phyloP scores from a whole-genome alignment of 2,329 filamentous ascomycete genomes.

The Aspergillus neotritici region DNA sequence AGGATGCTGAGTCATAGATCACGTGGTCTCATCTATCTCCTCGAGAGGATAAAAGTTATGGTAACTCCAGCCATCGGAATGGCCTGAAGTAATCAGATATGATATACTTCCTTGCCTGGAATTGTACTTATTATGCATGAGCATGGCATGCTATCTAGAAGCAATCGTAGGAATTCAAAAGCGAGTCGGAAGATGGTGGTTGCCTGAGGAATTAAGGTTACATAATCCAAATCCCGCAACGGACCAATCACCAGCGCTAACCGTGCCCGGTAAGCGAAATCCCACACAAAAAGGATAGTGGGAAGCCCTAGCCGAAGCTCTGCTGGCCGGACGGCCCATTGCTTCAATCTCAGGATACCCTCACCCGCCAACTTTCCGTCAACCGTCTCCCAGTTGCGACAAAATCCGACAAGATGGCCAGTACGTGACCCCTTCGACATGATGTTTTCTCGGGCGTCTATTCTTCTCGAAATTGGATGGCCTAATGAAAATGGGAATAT shows the following conservation, averaged over 20 bases:
- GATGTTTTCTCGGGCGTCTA: not conserved
- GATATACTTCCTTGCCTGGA: too few species aligned
- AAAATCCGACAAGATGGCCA: constrained; percentile 44
- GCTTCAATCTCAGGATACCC: constrained; percentile 31
- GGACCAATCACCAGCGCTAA: constrained; percentile 10
- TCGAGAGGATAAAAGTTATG: too few species aligned
- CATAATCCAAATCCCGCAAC: not conserved
- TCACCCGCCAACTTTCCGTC: constrained; percentile 33
- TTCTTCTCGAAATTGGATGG: not conserved
- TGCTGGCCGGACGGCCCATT: constrained; percentile 21
- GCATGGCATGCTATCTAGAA: too few species aligned
- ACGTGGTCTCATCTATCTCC: too few species aligned
- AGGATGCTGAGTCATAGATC: too few species aligned
- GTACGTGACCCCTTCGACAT: constrained; percentile 28
- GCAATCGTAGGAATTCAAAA: too few species aligned
- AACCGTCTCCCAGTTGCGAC: constrained; percentile 35
- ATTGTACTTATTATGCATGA: too few species aligned
- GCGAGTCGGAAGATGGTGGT: too few species aligned
- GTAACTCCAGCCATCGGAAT: too few species aligned
- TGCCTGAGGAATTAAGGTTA: not conserved
- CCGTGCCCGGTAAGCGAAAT: constrained; percentile 35
- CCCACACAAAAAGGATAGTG: constrained; percentile 31
- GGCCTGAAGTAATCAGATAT: too few species aligned
- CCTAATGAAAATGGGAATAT: not conserved
- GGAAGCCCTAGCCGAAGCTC: constrained; percentile 32